Evolutionary conservation across 1,284 basidiomycete species (phyloP).

Genomic region (Ustilago curta): DNA sequence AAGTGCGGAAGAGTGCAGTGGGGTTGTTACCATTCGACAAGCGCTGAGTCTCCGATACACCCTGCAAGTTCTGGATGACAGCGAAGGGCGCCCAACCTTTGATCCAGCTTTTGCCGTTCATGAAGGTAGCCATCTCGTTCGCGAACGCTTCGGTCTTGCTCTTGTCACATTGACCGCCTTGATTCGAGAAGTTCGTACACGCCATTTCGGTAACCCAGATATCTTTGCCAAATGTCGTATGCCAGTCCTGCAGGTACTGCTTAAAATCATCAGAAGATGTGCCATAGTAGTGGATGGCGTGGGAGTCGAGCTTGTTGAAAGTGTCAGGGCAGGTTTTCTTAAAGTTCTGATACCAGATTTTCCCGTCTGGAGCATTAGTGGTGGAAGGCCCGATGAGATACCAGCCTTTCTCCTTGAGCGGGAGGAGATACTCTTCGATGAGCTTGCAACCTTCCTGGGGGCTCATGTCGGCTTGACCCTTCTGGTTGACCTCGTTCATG

Average conservation of each 20-base stretch:
- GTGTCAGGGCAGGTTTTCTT: constrained; percentile 43
- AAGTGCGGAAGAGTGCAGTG: constrained; percentile 44
- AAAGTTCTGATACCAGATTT: constrained; percentile 63
- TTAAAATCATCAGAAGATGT: constrained; percentile 53
- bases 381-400: constrained; percentile 62
- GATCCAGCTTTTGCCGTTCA: constrained; percentile 60
- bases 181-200: constrained; percentile 68
- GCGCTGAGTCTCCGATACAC: constrained; percentile 49
- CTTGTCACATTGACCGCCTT: constrained; percentile 68
- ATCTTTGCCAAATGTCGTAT: constrained; percentile 49
- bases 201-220: constrained; percentile 64
- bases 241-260: constrained; percentile 55
- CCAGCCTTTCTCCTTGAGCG: constrained; percentile 60
- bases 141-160: constrained; percentile 70
- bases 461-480: constrained; percentile 59
- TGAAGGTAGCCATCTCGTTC: constrained; percentile 68
- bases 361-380: constrained; percentile 53
- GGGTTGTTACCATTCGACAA: constrained; percentile 48
- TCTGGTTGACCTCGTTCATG: constrained; percentile 64
- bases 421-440: constrained; percentile 56
- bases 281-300: constrained; percentile 65
- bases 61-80: constrained; percentile 60
- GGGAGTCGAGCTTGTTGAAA: constrained; percentile 56
- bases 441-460: constrained; percentile 47
- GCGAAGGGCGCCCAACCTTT: constrained; percentile 60